Evolutionary conservation across 1,139 yeast species (phyloP).

Genomic region (Pichia kudriavzevii): DNA sequence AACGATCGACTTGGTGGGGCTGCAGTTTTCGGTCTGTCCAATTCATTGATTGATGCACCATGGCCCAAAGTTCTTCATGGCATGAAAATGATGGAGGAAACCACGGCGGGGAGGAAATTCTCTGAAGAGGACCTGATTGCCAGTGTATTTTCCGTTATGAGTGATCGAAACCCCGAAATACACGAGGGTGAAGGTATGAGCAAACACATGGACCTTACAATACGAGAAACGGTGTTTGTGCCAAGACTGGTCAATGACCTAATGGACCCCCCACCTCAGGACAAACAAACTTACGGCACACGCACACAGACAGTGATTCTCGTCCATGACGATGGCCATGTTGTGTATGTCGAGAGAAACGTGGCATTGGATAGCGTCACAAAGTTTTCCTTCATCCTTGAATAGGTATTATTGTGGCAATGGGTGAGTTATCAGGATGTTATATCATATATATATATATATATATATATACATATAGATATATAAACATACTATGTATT

Average conservation of each 20-base stretch:
- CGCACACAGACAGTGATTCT: constrained; percentile 74
- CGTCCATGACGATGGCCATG: constrained; percentile 36
- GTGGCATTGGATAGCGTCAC: neutral
- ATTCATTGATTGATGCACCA: constrained; percentile 52
- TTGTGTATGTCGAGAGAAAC: constrained; percentile 38
- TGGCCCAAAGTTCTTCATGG: constrained; percentile 71
- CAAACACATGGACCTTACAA: constrained; percentile 10
- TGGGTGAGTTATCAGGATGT: no score
- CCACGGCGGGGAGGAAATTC: constrained; percentile 27
- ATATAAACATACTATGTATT: no score
- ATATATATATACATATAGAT: no score
- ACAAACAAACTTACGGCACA: constrained; percentile 64
- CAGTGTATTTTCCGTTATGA: constrained; percentile 46
- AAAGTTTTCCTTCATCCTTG: neutral
- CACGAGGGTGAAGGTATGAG: neutral
- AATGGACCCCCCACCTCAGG: constrained; percentile 9
- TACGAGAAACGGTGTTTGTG: constrained; percentile 59
- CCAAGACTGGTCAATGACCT: constrained; percentile 44
- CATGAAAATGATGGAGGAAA: constrained; percentile 33
- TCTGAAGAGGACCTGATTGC: constrained; percentile 38
- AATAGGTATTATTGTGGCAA: no score
- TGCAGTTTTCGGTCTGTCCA: constrained; percentile 51
- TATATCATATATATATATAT: no score
- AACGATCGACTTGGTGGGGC: no score
- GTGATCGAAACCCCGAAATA: constrained; percentile 32